Evolutionary conservation across 2,329 filamentous ascomycete genomes (phyloP), one percentile per base, ranked within the genome.

Genomic region (Curvularia sp.): DNA sequence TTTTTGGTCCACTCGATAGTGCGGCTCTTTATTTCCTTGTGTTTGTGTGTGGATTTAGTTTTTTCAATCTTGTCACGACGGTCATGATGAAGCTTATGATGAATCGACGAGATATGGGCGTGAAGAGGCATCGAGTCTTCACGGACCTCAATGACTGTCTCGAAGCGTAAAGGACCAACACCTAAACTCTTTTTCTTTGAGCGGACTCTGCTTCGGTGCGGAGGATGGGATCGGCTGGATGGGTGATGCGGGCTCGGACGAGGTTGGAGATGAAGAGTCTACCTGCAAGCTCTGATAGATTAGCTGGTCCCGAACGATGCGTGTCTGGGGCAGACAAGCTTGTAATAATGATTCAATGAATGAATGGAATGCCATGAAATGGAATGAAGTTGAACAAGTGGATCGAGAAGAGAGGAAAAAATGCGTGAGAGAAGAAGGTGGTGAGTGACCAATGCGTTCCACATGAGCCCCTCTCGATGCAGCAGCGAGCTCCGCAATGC

Each of bases 21-120:
- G 62, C 60, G 63, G 65, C 51, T 55, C n/a, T 46, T 52, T 64
- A 44, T 64, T 64, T 68, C 60, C 55, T 62, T 60, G 55, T 52
- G 56, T 58, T 63, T 58, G 54, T 57, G 42, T 57, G 39, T 18
- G 18, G 31, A 33, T 33, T 5, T 41, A 41, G 24, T 24, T 28
- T 44, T 49, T 58, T 51, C 18, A 54, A 62, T 56, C 61, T 67
- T 68, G 61, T 69, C 57, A 69, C 62, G 69, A 70, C 62, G 66
- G 62, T 58, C 55, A 71, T 67, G 68, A 68, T 64, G 50, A 62
- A 66, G 38, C 55, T 65, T 59, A 66, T 53, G 63, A 71, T 59
- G 57, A 55, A 57, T 67, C 57, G 57, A 57, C 53, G 63, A 51
- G 55, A 49, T 60, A 60, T 38, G 33, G 58, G 56, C 41, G 53